These are phyloP conservation scores for Chlorophyllum brunneum DNA, from an alignment of 768 basidiomycete species.

Conservation along the genomic window DNA sequence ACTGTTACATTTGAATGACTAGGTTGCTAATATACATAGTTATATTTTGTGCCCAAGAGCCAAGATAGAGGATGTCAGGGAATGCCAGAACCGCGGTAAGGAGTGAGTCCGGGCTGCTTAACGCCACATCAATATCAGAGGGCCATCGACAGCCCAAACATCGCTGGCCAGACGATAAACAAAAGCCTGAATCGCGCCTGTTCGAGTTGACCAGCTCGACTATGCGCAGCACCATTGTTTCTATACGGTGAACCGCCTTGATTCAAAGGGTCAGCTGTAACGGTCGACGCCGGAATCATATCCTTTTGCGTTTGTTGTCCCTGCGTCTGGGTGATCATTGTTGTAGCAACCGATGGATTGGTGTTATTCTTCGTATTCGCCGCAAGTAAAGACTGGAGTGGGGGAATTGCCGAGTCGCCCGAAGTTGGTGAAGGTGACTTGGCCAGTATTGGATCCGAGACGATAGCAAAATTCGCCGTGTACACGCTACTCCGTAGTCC, in stretches of 20 bases:
- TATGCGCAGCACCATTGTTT: constrained; percentile 16
- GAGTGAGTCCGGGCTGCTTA: no score
- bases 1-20: not conserved
- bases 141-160: constrained; percentile 55
- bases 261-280: constrained; percentile 12
- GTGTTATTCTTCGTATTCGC: not conserved
- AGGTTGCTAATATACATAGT: constrained; percentile 1
- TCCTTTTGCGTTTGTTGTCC: constrained; percentile 9
- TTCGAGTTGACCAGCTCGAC: constrained; percentile 25
- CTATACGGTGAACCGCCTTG: constrained; percentile 1
- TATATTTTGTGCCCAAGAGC: no score
- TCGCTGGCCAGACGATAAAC: constrained; percentile 52
- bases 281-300: constrained; percentile 11
- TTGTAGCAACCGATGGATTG: not conserved
- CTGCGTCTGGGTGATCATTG: not conserved
- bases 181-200: constrained; percentile 42
- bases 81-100: not conserved
- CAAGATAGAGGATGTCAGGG: no score
- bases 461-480: constrained; percentile 9
- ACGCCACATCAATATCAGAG: constrained; percentile 28
- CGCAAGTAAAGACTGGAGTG: not conserved
- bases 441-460: not conserved
- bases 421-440: not conserved
- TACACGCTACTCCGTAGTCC: not conserved
- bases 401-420: not conserved